Conservation (phyloP, 768 basidiomycete genomes). For the Crepidotus variabilis region DNA sequence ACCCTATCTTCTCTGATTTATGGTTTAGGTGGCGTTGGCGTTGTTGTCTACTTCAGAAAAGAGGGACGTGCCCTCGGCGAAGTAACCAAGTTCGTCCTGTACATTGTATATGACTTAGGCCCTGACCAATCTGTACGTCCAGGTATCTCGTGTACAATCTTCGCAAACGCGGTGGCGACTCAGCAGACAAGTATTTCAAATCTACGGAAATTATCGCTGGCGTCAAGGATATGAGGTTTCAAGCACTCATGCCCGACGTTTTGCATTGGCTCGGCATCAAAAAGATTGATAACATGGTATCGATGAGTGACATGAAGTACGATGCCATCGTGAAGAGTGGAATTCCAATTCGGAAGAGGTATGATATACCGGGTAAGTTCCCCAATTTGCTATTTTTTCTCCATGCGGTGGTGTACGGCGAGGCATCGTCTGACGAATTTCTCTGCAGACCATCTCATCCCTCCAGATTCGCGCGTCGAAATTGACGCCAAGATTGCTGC, state of each 20-base stretch:
- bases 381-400: too few species aligned
- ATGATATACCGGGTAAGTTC: slow-evolving; percentile 76
- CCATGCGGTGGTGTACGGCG: background rate
- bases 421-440: background rate
- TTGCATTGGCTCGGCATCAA: slow-evolving; percentile 92
- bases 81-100: slow-evolving; percentile 72
- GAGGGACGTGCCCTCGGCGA: slow-evolving; percentile 93
- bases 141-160: slow-evolving; percentile 95
- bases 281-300: slow-evolving; percentile 88
- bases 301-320: slow-evolving; percentile 95
- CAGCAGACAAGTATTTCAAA: slow-evolving; percentile 91
- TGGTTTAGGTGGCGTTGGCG: slow-evolving; percentile 75
- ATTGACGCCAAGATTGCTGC: slow-evolving; percentile 96
- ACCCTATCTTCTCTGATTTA: background rate
- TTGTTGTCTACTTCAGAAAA: slow-evolving; percentile 93
- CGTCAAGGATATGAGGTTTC: slow-evolving; percentile 95
- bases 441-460: slow-evolving; percentile 72
- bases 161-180: slow-evolving; percentile 91
- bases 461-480: slow-evolving; percentile 87
- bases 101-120: background rate
- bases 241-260: slow-evolving; percentile 92
- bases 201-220: slow-evolving; percentile 92
- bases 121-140: background rate
- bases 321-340: slow-evolving; percentile 89
- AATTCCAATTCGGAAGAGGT: slow-evolving; percentile 75